Conservation (phyloP, 495 filamentous ascomycete genomes). For the Penicilliopsis zonata region DNA sequence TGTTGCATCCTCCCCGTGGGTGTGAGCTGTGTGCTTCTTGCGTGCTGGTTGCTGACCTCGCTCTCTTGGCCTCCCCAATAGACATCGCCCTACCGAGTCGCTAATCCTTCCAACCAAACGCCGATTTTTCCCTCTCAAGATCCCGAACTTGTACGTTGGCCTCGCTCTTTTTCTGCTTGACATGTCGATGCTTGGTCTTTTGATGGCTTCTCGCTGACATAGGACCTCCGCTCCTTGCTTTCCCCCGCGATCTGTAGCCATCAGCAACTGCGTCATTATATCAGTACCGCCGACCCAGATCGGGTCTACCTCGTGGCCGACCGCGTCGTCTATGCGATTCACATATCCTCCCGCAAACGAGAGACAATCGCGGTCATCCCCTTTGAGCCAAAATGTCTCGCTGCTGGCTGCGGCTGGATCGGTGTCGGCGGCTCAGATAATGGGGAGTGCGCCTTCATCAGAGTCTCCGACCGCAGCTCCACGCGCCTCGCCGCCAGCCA, state of each 20-base stretch:
- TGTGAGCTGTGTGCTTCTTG: too few relatives aligned
- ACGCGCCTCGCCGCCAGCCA: slow-evolving; percentile 16
- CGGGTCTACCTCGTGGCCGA: slow-evolving; percentile 73
- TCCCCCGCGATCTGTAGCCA: slow-evolving; percentile 47
- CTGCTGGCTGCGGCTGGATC: slow-evolving; percentile 74
- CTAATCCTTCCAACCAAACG: slow-evolving; percentile 52
- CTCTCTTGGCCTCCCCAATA: slow-evolving; percentile 14
- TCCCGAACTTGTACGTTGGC: slow-evolving; percentile 56
- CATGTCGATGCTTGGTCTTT: too few relatives aligned
- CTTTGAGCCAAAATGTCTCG: slow-evolving; percentile 76
- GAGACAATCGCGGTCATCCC: slow-evolving; percentile 66
- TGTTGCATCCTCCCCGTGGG: slow-evolving; percentile 7
- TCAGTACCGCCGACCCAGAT: slow-evolving; percentile 66
- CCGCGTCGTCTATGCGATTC: slow-evolving; percentile 58
- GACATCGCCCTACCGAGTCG: slow-evolving; percentile 45
- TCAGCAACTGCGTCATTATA: slow-evolving; percentile 82
- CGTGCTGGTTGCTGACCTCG: slow-evolving; percentile 6
- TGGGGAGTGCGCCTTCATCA: slow-evolving; percentile 75
- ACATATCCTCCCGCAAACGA: slow-evolving; percentile 58
- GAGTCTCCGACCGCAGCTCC: slow-evolving; percentile 34
- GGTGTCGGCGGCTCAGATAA: slow-evolving; percentile 72
- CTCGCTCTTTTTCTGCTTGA: neutral
- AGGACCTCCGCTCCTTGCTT: neutral
- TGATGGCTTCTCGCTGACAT: too few relatives aligned
- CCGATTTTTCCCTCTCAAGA: slow-evolving; percentile 62